Base-by-base conservation (phyloP, 345 rosid species). In the Mallotus nudiflorus region DNA sequence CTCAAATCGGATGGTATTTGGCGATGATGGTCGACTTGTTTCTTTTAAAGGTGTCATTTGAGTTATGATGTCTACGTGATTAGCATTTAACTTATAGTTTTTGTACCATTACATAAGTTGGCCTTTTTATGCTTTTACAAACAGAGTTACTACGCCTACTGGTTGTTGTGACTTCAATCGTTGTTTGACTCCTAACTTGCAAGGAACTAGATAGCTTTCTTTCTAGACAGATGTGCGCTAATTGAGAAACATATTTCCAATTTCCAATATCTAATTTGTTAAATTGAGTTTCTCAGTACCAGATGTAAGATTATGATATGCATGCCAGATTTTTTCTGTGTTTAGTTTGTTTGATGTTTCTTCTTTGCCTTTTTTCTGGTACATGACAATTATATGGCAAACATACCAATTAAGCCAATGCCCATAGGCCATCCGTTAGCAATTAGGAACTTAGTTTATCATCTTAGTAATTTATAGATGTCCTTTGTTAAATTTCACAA, bases 1-100 rank as follows among this genome's bases (percentile, higher is more conserved):
- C 62, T 91, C 97, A 15, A 93, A 93, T 62, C 82, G 82, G 44
- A 93, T 93, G 98, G 85, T 81, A 27, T 91, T 93, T 64, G 80
- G 89, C 29, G 67, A 75, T 67, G 67, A 80, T 63, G 96, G 97
- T 39, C 71, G 33, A 45, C 93, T 93, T 15, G 68, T 84, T 58
- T 85, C 97, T 64, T 93, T 93, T 71, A 91, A 83, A 91, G 97
- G 98, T 89, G 82, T 56, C 54, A 45, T 73, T 63, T 50, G 42
- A 13, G 33, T 50, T 69, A 45, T 40, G n/a, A n/a, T n/a, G 18
- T 0, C 28, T 35, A 11, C 11, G 9, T 19, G 18, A 28, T 65
- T 11, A 42, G 13, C 14, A 19, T 65, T 69, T 62, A 52, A 18
- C 3, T 31, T 15, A 55, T 29, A 19, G 12, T 44, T 13, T 13